Conservation (phyloP, 306 rosid genomes). For the Begonia masoniana region DNA sequence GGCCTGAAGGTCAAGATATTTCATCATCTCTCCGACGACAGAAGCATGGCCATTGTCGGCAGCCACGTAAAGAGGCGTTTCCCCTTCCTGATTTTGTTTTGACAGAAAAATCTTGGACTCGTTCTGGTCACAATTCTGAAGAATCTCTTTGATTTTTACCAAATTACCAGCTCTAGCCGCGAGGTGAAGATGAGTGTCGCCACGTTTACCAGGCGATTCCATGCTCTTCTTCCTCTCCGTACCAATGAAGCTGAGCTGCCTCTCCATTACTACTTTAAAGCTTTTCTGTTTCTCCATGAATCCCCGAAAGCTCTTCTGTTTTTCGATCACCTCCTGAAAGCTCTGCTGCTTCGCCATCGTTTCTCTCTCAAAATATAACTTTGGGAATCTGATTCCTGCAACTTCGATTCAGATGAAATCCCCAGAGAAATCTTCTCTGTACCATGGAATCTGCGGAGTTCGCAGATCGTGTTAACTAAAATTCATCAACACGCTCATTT, state of each 20-base stretch:
- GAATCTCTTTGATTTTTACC: slow-evolving; percentile 42
- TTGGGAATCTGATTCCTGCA: too few species aligned
- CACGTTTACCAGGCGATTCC: slow-evolving; percentile 49
- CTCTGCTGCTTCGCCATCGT: slow-evolving; percentile 42
- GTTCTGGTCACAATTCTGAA: slow-evolving; percentile 25
- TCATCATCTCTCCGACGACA: slow-evolving; percentile 67
- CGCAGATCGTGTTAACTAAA: too few species aligned
- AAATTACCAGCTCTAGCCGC: slow-evolving; percentile 73
- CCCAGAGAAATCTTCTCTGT: too few species aligned
- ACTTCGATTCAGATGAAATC: too few species aligned
- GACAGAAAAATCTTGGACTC: slow-evolving; percentile 43
- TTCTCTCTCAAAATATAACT: background rate
- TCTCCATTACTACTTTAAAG: slow-evolving; percentile 46
- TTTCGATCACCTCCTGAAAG: slow-evolving; percentile 30
- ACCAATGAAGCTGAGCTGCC: slow-evolving; percentile 42
- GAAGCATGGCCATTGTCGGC: slow-evolving; percentile 63
- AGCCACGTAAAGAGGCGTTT: slow-evolving; percentile 83
- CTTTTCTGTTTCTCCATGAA: slow-evolving; percentile 73
- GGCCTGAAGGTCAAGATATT: slow-evolving; percentile 61
- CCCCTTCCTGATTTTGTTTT: slow-evolving; percentile 78
- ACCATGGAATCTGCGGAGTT: too few species aligned
- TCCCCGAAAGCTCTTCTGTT: slow-evolving; percentile 76
- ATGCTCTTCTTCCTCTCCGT: slow-evolving; percentile 31
- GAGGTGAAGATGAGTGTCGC: slow-evolving; percentile 49
- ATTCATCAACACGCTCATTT: too few species aligned